Conservation (phyloP, 2,329 filamentous ascomycete species). For the Ceratocystis papillata region DNA sequence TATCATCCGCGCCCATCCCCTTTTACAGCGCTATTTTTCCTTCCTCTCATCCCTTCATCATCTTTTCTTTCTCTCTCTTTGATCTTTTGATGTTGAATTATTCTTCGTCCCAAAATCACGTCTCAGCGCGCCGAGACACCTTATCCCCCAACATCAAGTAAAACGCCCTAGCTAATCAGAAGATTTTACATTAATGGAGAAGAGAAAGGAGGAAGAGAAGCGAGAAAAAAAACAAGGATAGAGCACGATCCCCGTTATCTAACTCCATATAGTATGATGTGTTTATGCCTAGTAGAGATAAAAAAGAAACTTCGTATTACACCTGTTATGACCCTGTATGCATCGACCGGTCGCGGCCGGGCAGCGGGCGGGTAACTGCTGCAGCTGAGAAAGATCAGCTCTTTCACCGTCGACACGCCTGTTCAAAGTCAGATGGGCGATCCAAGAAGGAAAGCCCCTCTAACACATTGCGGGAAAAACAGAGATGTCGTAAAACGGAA, state of each 20-base stretch:
- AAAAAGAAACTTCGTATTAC: not conserved
- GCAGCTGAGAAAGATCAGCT: constrained; percentile 7
- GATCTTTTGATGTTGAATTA: not conserved
- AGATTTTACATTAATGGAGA: not conserved
- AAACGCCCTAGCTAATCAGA: not conserved
- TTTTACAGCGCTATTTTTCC: not conserved
- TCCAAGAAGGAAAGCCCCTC: no score
- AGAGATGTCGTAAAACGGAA: not conserved
- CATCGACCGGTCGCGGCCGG: not conserved
- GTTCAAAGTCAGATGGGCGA: not conserved
- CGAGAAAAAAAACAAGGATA: not conserved
- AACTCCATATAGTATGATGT: no score
- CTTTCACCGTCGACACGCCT: not conserved
- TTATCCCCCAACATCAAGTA: not conserved
- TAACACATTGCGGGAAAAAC: not conserved
- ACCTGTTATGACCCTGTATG: not conserved
- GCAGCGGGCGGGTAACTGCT: constrained; percentile 3
- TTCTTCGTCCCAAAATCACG: not conserved
- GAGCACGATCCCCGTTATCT: no score
- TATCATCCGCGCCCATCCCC: not conserved
- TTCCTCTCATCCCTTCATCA: not conserved
- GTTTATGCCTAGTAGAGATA: not conserved
- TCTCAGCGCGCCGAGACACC: not conserved
- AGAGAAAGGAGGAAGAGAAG: not conserved
- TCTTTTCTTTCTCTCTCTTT: not conserved